Evolutionary conservation across 345 rosid genomes (phyloP), one percentile per base, ranked within the genome.

Genomic region (Camelina hispida): DNA sequence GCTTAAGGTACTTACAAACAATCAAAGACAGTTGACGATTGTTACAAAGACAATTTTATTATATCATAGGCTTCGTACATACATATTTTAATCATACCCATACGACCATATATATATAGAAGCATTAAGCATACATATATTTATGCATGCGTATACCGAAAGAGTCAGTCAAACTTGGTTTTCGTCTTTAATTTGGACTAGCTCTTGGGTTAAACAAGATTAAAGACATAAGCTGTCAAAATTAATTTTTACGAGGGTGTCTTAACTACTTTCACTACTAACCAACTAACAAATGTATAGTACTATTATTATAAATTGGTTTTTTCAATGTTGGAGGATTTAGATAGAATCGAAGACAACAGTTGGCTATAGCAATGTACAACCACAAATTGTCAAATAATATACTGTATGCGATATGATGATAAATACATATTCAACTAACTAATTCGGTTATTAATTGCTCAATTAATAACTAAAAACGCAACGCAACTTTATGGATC

Each of bases 241-340:
- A 54, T 32, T 62, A 68, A 59, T 28, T 51, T 51, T 52, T 62
- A 44, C 42, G 35, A 62, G 16, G 32, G 38, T 40, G 57, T 61
- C 69, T 15, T 68, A 75, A 68, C 73, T 55, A 68, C 74, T 53
- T 68, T 44, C 44, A 61, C 79, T 62, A 61, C 69, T 50, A 68
- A 76, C 79, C 55, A 51, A 69, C 65, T 62, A 69, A 61, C 65
- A 28, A 52, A 22, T 30, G 62, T 35, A 51, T 9, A 10, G 28
- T 23, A 35, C 2, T 37, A 9, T 38, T 17, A 23, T 17, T 62
- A 23, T 23, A 0, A 28, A 4, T 38, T 20, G 7, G 2, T 1
- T 32, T 1, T 3, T n/a, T 22, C 55, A 20, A 23, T 57, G 52
- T 57, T 47, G 66, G 34, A 66, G 52, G 30, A 57, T 74, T 15